Evolutionary conservation across 73 alveolate genomes (phyloP).

Genomic region (Paramecium biaurelia): DNA sequence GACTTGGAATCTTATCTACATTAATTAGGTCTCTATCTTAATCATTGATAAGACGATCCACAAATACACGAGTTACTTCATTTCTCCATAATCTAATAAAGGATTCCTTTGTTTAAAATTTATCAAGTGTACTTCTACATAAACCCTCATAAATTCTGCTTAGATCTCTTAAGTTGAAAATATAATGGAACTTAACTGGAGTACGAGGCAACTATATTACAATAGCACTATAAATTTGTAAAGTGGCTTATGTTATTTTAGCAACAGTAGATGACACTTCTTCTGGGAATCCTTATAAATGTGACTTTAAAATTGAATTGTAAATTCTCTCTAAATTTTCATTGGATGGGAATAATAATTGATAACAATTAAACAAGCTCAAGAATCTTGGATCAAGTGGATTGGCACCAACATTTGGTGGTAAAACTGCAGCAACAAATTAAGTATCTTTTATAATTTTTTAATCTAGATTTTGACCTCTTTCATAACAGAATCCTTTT

Average conservation of each 20-base stretch:
- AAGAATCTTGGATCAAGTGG: constrained; percentile 98
- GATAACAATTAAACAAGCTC: constrained; percentile 89
- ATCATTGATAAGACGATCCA: constrained; percentile 77
- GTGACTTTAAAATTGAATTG: constrained; percentile 89
- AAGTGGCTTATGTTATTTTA: constrained; percentile 72
- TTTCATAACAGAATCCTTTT: constrained; percentile 92
- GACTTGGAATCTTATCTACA: constrained; percentile 66
- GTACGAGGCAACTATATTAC: constrained; percentile 78
- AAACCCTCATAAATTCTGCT: constrained; percentile 93
- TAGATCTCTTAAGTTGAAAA: constrained; percentile 87
- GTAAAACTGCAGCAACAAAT: constrained; percentile 96
- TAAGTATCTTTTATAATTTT: constrained; percentile 95
- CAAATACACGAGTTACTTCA: constrained; percentile 91
- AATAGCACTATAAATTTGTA: neutral
- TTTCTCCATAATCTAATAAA: constrained; percentile 94
- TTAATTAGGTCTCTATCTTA: constrained; percentile 70
- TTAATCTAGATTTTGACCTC: constrained; percentile 85
- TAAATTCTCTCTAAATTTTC: constrained; percentile 92
- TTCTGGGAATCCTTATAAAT: constrained; percentile 90
- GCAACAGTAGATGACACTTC: constrained; percentile 74
- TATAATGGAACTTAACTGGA: constrained; percentile 91
- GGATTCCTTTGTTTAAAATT: constrained; percentile 86
- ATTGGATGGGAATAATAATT: constrained; percentile 87
- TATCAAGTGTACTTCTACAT: constrained; percentile 88
- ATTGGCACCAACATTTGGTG: constrained; percentile 99